Evolutionary conservation across 345 rosid genomes (phyloP), one percentile per base, ranked within the genome.

Genomic region (Salix koriyanagi): DNA sequence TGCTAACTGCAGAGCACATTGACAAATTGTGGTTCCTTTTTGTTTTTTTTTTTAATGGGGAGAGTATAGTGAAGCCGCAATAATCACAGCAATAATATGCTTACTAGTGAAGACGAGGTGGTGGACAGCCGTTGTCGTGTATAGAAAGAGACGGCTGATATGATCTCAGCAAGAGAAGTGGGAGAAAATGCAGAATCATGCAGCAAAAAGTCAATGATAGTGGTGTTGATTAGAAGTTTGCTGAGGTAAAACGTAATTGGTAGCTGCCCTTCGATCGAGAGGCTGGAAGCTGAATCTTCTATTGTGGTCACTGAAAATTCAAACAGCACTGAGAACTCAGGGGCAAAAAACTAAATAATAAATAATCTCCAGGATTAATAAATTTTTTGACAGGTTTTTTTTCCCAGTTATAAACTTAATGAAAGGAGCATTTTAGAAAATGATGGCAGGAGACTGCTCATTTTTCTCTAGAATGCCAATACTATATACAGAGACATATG

Each of bases 31-130:
- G n/a, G 37, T 14, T 30, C 37, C 0, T 5, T 13, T 28, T 64
- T 6, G 26, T 34, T 34, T 5, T 36, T 25, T 36, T 25, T 36
- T 5, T 36, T 42, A 60, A 50, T 15, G 42, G 41, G 42, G 42
- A 69, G 48, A 71, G 3, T 14, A 16, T 54, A 42, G 21, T 13
- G 46, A 54, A 44, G 77, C 70, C 42, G 78, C 75, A 37, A 76
- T 42, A 34, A 23, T 69, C 68, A 60, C 78, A 72, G 77, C 52
- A 18, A 16, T 25, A 52, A 58, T 32, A 72, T 71, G 80, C 44
- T 21, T 18, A 6, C 1, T 26, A 58, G 28, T 58, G 14, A 58
- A 23, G 3, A 23, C 12, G 64, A 23, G 26, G 25, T 58, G 28
- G 28, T 58, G 64, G 64, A 58, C 64, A 58, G 64, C 64, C 64